phyloP scores from a whole-genome alignment of 2,329 filamentous ascomycete genomes.

The Didymella exigua region DNA sequence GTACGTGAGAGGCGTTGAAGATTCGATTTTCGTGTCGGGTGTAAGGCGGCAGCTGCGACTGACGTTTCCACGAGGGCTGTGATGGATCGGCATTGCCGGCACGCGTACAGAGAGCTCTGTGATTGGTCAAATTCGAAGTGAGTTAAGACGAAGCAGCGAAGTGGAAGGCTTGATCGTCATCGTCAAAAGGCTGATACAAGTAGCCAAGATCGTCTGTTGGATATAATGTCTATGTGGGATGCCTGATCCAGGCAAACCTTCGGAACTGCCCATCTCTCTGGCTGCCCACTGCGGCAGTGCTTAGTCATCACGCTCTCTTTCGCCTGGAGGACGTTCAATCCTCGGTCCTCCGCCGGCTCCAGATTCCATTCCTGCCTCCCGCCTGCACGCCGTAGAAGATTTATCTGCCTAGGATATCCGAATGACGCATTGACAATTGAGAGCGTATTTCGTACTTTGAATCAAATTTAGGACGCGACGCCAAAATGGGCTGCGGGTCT shows the following conservation, averaged over 20 bases:
- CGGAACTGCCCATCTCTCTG: no score
- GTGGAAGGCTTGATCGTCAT: background rate
- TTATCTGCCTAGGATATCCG: background rate
- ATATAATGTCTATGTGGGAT: background rate
- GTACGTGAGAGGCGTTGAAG: background rate
- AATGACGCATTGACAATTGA: background rate
- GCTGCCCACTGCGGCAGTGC: background rate
- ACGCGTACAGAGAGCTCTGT: constrained; percentile 11
- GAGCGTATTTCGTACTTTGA: constrained; percentile 2
- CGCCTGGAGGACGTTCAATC: background rate
- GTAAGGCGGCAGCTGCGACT: background rate
- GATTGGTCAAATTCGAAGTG: background rate
- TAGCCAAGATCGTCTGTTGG: background rate
- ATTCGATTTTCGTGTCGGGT: background rate
- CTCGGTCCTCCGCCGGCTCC: background rate
- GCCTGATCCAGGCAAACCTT: background rate
- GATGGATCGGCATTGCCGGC: constrained; percentile 14
- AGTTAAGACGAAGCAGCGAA: background rate
- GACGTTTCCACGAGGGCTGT: constrained; percentile 10
- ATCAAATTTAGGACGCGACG: background rate
- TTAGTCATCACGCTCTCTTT: background rate
- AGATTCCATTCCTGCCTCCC: background rate
- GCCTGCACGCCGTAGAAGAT: background rate
- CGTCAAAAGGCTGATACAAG: background rate
- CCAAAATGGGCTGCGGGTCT: background rate